Percentiles rank a stretch among this genome's conserved stretches.
Evolutionary conservation across 2,329 filamentous ascomycete genomes (phyloP).

Genomic region (Ceratocystis alfenasii): DNA sequence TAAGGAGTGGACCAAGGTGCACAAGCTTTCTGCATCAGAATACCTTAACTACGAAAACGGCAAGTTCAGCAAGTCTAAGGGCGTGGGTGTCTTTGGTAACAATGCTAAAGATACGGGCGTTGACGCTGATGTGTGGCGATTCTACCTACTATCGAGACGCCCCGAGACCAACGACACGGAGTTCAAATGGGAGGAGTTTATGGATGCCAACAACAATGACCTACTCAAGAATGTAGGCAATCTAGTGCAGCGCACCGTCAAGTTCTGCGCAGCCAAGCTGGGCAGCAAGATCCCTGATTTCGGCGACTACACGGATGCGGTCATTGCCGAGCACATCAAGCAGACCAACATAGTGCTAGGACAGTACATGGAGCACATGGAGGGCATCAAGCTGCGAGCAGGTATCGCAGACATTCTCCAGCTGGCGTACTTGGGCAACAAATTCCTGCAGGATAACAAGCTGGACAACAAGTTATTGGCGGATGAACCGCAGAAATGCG

Average conservation of each 20-base stretch:
- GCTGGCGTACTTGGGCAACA: slow-evolving; percentile 47
- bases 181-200: slow-evolving; percentile 79
- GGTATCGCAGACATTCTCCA: slow-evolving; percentile 55
- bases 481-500: slow-evolving; percentile 43
- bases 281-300: slow-evolving; percentile 53
- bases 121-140: slow-evolving; percentile 79
- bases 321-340: slow-evolving; percentile 42
- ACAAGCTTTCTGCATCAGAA: slow-evolving; percentile 80
- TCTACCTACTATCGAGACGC: slow-evolving; percentile 74
- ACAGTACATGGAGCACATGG: slow-evolving; percentile 55
- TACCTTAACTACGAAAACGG: slow-evolving; percentile 76
- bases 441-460: slow-evolving; percentile 41
- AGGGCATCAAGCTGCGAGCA: slow-evolving; percentile 57
- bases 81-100: slow-evolving; percentile 83
- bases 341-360: slow-evolving; percentile 56
- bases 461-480: slow-evolving; percentile 44
- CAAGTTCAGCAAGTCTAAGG: slow-evolving; percentile 87
- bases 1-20: slow-evolving; percentile 79
- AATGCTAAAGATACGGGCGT: slow-evolving; percentile 79
- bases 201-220: slow-evolving; percentile 77
- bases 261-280: slow-evolving; percentile 67
- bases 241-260: slow-evolving; percentile 61
- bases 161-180: slow-evolving; percentile 80
- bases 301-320: slow-evolving; percentile 43
- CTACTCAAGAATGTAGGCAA: slow-evolving; percentile 67